phyloP scores from a whole-genome alignment of 106 monocot species.

The Acorus calamus region DNA sequence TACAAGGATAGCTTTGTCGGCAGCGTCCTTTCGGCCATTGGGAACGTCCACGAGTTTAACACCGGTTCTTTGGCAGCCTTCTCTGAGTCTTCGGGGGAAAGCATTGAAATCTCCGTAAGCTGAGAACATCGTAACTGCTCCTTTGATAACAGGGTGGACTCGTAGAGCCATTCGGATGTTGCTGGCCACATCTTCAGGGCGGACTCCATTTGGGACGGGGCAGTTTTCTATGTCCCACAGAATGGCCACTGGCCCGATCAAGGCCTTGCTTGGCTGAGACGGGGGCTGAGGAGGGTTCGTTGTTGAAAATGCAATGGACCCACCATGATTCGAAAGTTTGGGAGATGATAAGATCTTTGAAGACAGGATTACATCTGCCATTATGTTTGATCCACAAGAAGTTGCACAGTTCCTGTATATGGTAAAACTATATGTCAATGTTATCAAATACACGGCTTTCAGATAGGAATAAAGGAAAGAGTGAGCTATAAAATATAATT shows the following conservation, averaged over 20 bases:
- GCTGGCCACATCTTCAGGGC: conserved; percentile 78
- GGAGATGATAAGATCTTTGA: too few relatives aligned
- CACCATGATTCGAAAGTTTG: too few relatives aligned
- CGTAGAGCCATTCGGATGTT: conserved; percentile 76
- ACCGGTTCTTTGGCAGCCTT: conserved; percentile 89
- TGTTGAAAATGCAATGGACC: neutral
- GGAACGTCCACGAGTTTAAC: conserved; percentile 96
- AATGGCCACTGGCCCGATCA: conserved; percentile 59
- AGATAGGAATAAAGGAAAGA: too few relatives aligned
- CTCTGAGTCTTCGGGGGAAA: conserved; percentile 69
- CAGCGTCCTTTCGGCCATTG: conserved; percentile 88
- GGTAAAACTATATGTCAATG: too few relatives aligned
- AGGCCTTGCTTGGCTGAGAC: conserved; percentile 2
- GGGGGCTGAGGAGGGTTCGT: conserved; percentile 13
- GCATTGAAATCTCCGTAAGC: conserved; percentile 91
- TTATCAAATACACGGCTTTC: too few relatives aligned
- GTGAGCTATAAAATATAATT: too few relatives aligned
- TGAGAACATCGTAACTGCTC: conserved; percentile 68
- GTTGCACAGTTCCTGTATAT: too few relatives aligned
- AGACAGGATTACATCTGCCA: too few relatives aligned
- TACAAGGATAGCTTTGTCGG: conserved; percentile 92
- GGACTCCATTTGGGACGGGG: conserved; percentile 72
- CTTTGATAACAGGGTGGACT: conserved; percentile 50
- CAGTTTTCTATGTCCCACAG: conserved; percentile 99
- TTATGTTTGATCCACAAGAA: too few relatives aligned